Base-by-base conservation (phyloP, 192 early-diverging fungal genomes). In the Jimgerdemannia flammicorona region DNA sequence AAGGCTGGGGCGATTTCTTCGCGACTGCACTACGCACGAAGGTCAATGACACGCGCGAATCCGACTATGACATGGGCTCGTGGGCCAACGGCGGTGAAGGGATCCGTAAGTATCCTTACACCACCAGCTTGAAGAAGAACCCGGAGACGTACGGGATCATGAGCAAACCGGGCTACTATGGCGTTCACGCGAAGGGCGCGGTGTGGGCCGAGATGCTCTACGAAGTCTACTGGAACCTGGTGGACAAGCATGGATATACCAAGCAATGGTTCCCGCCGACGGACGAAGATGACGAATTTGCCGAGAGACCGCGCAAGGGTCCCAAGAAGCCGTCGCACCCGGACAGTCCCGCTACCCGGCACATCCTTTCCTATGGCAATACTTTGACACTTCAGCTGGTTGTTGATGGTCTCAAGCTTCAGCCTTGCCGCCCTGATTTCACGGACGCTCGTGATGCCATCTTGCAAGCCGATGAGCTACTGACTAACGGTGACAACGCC, bases 1-100 rank as follows among this genome's bases (percentile, higher is more conserved):
- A 98, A 84, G 97, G 97, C 10, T 98, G 96, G 95, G 95, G 96
- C 41, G 97, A 98, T 76, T 91, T 89, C 78, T 93, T 97, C 75
- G 93, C 95, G 18, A 95, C 94, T 9, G 88, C 92, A 67, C 78
- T 95, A 78, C 89, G 94, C 66, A 86, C 89, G 78, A 90, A 86
- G 43, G 78, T 79, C 2, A 69, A 77, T 43, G 84, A 89, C 73
- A 85, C 80, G 42, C 86, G 85, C 41, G 82, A 89, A 65, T 75
- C 90, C 4, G 85, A 90, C 39, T 96, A 91, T 76, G 84, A 81
- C n/a, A 96, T 98, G 95, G 90, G 94, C 49, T 80, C 85, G 59
- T 94, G 93, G 78, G 83, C 93, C 39, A 92, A 91, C 77, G 94
- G 93, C 69, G 93, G 93, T n/a, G 73, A 86, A 3, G 95, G 94